Conservation (phyloP, 2,329 filamentous ascomycete genomes). For the Arthroderma sp. region DNA sequence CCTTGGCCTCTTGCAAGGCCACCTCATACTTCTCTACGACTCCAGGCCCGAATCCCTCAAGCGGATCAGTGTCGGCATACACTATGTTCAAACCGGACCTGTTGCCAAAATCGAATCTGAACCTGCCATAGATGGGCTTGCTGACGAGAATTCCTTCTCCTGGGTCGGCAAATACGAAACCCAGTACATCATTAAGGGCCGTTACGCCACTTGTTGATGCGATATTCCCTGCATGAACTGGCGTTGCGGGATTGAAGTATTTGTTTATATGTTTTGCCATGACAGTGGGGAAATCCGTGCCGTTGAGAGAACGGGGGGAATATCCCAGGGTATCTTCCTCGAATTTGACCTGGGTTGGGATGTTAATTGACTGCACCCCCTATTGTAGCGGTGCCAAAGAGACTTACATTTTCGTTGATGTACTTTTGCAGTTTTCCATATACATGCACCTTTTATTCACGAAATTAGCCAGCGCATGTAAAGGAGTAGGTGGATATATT, state of each 20-base stretch:
- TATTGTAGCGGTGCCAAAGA: background rate
- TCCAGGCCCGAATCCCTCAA: constrained; percentile 26
- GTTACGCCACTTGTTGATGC: constrained; percentile 31
- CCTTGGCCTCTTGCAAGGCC: constrained; percentile 21
- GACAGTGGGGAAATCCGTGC: constrained; percentile 25
- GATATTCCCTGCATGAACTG: constrained; percentile 26
- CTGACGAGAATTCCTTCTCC: constrained; percentile 36
- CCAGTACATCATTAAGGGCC: constrained; percentile 31
- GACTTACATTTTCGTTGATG: constrained; percentile 24
- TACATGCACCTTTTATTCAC: constrained; percentile 21
- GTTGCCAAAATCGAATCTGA: constrained; percentile 36
- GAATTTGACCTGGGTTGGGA: constrained; percentile 17
- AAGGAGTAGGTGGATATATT: no score
- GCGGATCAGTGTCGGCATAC: constrained; percentile 23
- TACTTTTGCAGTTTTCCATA: constrained; percentile 26
- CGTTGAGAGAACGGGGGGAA: constrained; percentile 26
- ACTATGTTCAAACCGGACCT: constrained; percentile 29
- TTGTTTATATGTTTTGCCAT: constrained; percentile 31
- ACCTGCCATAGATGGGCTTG: constrained; percentile 37
- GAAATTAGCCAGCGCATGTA: background rate
- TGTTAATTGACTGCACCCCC: background rate
- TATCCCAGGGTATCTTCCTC: constrained; percentile 28
- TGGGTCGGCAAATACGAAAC: constrained; percentile 29
- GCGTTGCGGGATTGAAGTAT: constrained; percentile 24
- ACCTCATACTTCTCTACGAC: constrained; percentile 25